Conservation (phyloP, 352 stramenopile species). For the Pythium chondricola region DNA sequence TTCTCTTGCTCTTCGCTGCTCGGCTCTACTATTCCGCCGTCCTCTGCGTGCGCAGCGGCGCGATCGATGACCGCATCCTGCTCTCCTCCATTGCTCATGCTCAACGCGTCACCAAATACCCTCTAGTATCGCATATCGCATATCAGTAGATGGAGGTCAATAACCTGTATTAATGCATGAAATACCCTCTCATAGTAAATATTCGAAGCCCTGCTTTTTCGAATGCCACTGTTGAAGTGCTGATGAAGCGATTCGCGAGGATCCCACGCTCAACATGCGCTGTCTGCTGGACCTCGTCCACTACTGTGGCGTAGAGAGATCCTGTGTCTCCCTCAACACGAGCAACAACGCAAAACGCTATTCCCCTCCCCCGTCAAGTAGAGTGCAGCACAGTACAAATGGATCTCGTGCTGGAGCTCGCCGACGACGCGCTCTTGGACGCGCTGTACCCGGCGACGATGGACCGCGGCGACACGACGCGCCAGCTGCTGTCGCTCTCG, state of each 20-base stretch:
- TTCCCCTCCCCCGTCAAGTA: not conserved
- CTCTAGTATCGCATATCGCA: not conserved
- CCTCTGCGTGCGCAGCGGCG: not conserved
- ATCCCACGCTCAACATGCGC: too few relatives aligned
- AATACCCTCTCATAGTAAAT: too few relatives aligned
- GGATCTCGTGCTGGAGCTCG: constrained; percentile 53
- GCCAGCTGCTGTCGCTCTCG: constrained; percentile 45
- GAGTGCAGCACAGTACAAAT: constrained; percentile 22
- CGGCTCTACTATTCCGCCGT: not conserved
- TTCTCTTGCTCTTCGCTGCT: not conserved
- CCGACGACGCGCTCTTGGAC: constrained; percentile 46
- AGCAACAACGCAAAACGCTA: not conserved
- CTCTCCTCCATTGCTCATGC: not conserved
- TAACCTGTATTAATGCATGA: too few relatives aligned
- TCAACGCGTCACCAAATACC: not conserved
- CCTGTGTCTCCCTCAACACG: too few relatives aligned
- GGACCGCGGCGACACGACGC: constrained; percentile 32
- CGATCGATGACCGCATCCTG: not conserved
- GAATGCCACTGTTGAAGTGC: too few relatives aligned
- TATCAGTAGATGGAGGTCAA: not conserved
- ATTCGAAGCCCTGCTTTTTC: too few relatives aligned
- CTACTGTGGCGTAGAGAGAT: too few relatives aligned
- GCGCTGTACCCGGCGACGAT: constrained; percentile 38
- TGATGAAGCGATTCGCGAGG: too few relatives aligned
- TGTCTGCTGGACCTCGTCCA: too few relatives aligned